Evolutionary conservation across 768 basidiomycete species (phyloP).

Genomic region (Suillus luteus): DNA sequence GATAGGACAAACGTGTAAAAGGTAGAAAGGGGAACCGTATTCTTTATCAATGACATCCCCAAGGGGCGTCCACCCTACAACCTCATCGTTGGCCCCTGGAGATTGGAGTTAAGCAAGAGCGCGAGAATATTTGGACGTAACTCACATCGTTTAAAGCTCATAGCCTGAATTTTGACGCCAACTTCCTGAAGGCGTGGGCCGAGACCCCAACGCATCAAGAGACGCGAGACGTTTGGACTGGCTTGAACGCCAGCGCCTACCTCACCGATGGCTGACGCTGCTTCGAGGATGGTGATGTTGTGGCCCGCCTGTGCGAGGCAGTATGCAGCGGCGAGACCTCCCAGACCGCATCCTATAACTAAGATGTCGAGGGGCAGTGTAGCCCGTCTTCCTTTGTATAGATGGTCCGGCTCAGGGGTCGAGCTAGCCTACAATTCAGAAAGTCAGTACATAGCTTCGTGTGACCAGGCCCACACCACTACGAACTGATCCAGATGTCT

Average conservation of each 20-base stretch:
- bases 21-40: conserved; percentile 37
- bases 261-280: conserved; percentile 41
- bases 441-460: background rate
- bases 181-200: conserved; percentile 40
- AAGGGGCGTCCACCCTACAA: conserved; percentile 40
- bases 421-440: background rate
- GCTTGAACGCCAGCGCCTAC: conserved; percentile 58
- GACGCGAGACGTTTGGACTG: conserved; percentile 42
- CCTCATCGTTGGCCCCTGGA: conserved; percentile 36
- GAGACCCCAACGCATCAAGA: conserved; percentile 55
- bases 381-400: conserved; percentile 30
- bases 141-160: conserved; percentile 47
- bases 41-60: conserved; percentile 33
- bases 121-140: background rate
- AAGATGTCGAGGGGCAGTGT: conserved; percentile 36
- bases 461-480: background rate
- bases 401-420: conserved; percentile 7
- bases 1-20: conserved; percentile 35
- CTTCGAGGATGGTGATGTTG: conserved; percentile 49
- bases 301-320: conserved; percentile 50
- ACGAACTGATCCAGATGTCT: background rate
- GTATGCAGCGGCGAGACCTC: conserved; percentile 50
- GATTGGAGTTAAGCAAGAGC: background rate
- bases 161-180: conserved; percentile 40
- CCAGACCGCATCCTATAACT: conserved; percentile 56